Evolutionary conservation across 164 flowering plant species (phyloP).

Genomic region (Magnolia officinalis): DNA sequence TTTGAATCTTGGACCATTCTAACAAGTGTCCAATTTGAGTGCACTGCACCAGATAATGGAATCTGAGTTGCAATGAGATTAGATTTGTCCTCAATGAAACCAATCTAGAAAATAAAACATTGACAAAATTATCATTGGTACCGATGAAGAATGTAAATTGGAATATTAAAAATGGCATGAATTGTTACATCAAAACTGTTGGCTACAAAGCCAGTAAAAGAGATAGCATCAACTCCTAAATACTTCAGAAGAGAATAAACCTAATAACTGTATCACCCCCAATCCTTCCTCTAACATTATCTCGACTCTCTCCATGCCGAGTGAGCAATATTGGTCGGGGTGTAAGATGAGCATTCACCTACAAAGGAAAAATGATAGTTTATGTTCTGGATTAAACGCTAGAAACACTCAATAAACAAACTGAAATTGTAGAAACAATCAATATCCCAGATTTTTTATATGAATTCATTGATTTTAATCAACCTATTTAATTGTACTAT

Average conservation of each 20-base stretch:
- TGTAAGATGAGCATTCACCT: constrained; percentile 97
- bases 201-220: neutral
- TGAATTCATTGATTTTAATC: too few species aligned
- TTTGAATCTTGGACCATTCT: neutral
- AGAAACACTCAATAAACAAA: neutral
- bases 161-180: neutral
- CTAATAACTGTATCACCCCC: constrained; percentile 89
- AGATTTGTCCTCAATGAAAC: too few species aligned
- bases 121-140: neutral
- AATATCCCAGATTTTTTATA: too few species aligned
- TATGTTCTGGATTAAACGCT: neutral
- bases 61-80: neutral
- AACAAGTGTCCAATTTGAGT: neutral
- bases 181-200: too few species aligned
- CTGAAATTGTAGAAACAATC: neutral
- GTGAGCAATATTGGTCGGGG: constrained; percentile 97
- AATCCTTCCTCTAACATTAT: constrained; percentile 95
- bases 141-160: neutral
- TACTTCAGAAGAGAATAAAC: constrained; percentile 29
- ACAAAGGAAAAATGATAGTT: constrained; percentile 16
- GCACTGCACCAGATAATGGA: neutral
- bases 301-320: constrained; percentile 97
- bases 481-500: too few species aligned
- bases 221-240: neutral
- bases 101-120: neutral